phyloP scores from a whole-genome alignment of 2,329 filamentous ascomycete species.

The Cladosporium sphaerospermum region DNA sequence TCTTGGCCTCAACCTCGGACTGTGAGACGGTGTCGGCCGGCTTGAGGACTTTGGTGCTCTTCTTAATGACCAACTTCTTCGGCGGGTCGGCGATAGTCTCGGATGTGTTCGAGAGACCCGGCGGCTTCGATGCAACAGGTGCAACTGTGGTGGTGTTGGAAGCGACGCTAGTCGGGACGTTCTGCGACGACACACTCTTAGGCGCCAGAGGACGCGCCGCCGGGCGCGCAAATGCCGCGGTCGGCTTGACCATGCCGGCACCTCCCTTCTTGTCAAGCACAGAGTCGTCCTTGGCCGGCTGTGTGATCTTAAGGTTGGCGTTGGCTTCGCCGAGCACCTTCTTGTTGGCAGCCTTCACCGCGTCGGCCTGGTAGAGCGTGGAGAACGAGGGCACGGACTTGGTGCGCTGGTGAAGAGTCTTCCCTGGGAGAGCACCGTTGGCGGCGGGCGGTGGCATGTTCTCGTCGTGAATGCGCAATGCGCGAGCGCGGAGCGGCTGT shows the following conservation, averaged over 20 bases:
- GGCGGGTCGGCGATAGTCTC: slow-evolving; percentile 13
- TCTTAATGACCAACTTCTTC: slow-evolving; percentile 28
- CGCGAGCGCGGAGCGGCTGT: slow-evolving; percentile 65
- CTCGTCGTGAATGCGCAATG: slow-evolving; percentile 62
- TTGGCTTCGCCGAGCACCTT: slow-evolving; percentile 41
- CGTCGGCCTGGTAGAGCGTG: slow-evolving; percentile 44
- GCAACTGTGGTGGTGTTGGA: slow-evolving; percentile 28
- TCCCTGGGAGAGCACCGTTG: slow-evolving; percentile 43
- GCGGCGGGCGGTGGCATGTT: slow-evolving; percentile 47
- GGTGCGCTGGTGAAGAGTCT: slow-evolving; percentile 68
- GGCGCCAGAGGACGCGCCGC: slow-evolving; percentile 51
- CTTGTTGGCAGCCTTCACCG: slow-evolving; percentile 59
- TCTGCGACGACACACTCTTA: slow-evolving; percentile 32
- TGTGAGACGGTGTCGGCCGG: slow-evolving; percentile 16
- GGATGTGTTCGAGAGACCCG: slow-evolving; percentile 2
- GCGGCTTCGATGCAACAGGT: slow-evolving; percentile 24
- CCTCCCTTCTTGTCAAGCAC: slow-evolving; percentile 42
- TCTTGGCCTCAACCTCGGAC: slow-evolving; percentile 4
- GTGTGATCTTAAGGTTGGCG: slow-evolving; percentile 26
- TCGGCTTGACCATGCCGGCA: slow-evolving; percentile 33
- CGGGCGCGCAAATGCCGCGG: slow-evolving; percentile 44
- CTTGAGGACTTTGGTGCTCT: slow-evolving; percentile 29
- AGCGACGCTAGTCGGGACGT: slow-evolving; percentile 17
- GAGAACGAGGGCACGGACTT: slow-evolving; percentile 67
- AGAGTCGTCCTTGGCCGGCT: slow-evolving; percentile 51